phyloP scores from a whole-genome alignment of 306 rosid species.

The Ceratonia siliqua region DNA sequence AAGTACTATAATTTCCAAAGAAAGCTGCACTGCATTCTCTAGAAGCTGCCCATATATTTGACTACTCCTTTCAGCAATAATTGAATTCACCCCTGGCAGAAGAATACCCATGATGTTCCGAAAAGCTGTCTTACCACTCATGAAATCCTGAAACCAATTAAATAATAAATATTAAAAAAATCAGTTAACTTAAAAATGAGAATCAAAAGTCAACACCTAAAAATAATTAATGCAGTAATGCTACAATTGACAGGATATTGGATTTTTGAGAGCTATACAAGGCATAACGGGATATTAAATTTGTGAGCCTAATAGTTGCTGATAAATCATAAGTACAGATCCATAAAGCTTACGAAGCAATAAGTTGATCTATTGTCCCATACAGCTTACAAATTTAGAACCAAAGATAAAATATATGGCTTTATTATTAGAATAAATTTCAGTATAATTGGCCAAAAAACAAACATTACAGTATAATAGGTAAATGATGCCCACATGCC shows the following conservation, averaged over 20 bases:
- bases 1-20: constrained; percentile 82
- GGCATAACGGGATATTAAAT: constrained; percentile 10
- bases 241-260: neutral
- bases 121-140: constrained; percentile 90
- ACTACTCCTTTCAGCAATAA: constrained; percentile 74
- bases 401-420: neutral
- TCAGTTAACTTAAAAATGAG: constrained; percentile 13
- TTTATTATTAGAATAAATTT: neutral
- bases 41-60: constrained; percentile 78
- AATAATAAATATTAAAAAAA: neutral
- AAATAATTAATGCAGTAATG: neutral
- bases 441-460: no score
- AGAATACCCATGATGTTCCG: constrained; percentile 95
- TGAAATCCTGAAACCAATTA: constrained; percentile 74
- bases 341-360: constrained; percentile 10
- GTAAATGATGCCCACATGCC: neutral
- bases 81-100: constrained; percentile 72
- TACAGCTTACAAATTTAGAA: constrained; percentile 20
- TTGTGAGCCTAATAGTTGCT: neutral
- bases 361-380: constrained; percentile 2
- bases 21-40: constrained; percentile 89
- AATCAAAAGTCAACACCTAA: neutral
- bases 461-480: constrained; percentile 1
- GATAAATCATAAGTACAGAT: constrained; percentile 17
- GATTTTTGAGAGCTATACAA: constrained; percentile 13